These are phyloP conservation scores for Bruguiera sexangula DNA, from an alignment of 345 rosid species.

Conservation along the genomic window DNA sequence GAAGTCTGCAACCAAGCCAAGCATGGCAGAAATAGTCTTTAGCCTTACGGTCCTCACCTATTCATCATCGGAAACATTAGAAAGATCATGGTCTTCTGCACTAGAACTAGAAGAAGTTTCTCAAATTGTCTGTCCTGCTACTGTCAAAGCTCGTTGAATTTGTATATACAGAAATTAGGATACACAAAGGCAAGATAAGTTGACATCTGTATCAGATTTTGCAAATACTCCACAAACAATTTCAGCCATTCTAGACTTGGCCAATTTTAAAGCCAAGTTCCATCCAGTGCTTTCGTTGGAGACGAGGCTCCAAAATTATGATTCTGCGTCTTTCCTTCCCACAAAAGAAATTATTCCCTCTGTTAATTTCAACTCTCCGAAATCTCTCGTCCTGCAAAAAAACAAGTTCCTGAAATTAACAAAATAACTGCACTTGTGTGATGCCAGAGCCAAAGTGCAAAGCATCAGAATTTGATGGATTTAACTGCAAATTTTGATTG, in stretches of 20 bases:
- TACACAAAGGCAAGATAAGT: neutral
- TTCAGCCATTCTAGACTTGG: constrained; percentile 33
- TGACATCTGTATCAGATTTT: neutral
- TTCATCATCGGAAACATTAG: constrained; percentile 32
- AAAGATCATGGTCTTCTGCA: constrained; percentile 41
- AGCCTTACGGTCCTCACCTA: constrained; percentile 47
- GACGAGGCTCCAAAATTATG: constrained; percentile 16
- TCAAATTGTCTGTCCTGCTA: constrained; percentile 38
- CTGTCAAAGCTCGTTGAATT: constrained; percentile 45
- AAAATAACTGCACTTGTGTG: no score
- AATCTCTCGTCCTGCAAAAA: constrained; percentile 21
- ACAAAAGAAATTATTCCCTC: constrained; percentile 10
- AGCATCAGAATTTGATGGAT: no score
- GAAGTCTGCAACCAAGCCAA: constrained; percentile 48
- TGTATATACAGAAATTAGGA: neutral
- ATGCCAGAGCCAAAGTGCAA: no score
- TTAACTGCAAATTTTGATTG: no score
- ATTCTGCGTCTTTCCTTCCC: constrained; percentile 24
- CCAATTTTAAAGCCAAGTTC: constrained; percentile 18
- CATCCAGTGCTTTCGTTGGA: constrained; percentile 11
- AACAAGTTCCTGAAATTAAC: constrained; percentile 18
- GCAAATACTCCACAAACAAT: constrained; percentile 12
- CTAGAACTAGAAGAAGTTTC: constrained; percentile 36
- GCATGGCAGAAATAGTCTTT: constrained; percentile 61
- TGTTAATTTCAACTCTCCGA: constrained; percentile 19